Conservation (phyloP, 2,329 filamentous ascomycete species). For the Lecanicillium sp. region DNA sequence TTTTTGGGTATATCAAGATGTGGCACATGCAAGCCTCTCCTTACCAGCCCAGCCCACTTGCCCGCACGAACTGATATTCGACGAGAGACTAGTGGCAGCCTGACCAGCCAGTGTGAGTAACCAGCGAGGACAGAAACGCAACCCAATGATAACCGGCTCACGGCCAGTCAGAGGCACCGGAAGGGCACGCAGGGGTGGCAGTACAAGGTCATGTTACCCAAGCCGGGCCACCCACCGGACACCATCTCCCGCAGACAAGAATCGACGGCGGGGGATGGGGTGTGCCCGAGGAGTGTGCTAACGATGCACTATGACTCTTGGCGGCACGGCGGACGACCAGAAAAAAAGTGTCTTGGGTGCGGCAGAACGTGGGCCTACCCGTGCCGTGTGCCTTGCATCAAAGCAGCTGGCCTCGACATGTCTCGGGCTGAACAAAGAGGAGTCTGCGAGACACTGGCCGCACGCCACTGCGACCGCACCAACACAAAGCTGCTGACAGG, state of each 20-base stretch:
- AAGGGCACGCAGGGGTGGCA: neutral
- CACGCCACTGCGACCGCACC: too few relatives aligned
- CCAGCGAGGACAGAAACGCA: conserved; percentile 5
- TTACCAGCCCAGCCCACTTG: neutral
- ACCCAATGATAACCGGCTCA: neutral
- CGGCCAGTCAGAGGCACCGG: conserved; percentile 1
- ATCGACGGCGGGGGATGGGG: neutral
- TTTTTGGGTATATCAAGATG: conserved; percentile 10
- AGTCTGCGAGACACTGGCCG: neutral
- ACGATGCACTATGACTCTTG: too few relatives aligned
- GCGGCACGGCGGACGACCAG: neutral
- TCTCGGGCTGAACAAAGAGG: too few relatives aligned
- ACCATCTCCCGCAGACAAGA: neutral
- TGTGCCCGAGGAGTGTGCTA: too few relatives aligned
- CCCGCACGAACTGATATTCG: conserved; percentile 4
- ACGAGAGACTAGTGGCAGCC: neutral
- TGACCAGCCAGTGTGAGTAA: conserved; percentile 10
- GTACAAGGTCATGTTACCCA: conserved; percentile 8
- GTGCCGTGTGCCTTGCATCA: neutral
- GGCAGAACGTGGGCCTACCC: neutral
- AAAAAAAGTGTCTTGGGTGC: neutral
- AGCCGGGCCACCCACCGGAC: neutral
- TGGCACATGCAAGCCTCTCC: conserved; percentile 12
- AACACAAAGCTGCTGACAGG: too few relatives aligned
- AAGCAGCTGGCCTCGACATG: neutral